Evolutionary conservation across 257 asterid genomes (phyloP).

Genomic region (Leptodermis oblonga): DNA sequence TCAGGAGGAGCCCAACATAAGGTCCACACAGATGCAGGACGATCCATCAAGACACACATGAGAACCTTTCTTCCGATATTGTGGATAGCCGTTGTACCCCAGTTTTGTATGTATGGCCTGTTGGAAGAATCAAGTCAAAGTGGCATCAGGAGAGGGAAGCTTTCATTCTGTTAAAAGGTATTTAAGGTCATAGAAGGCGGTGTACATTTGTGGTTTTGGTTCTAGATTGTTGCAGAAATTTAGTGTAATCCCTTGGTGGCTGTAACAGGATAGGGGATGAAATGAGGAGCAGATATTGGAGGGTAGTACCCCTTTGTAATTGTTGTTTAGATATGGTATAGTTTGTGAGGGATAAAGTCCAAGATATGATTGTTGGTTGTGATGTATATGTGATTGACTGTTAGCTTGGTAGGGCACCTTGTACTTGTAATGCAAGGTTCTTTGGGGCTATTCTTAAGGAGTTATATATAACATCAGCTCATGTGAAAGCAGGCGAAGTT

Average conservation of each 20-base stretch:
- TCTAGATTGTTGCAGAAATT: neutral
- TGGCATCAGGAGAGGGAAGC: neutral
- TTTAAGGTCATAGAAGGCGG: neutral
- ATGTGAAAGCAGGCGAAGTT: neutral
- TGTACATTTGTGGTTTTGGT: neutral
- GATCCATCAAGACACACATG: slow-evolving; percentile 74
- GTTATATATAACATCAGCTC: neutral
- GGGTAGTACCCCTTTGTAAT: neutral
- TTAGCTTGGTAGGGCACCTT: neutral
- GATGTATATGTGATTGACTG: neutral
- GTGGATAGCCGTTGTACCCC: slow-evolving; percentile 11
- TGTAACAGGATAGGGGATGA: slow-evolving; percentile 1
- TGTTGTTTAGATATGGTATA: slow-evolving; percentile 6
- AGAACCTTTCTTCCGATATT: slow-evolving; percentile 25
- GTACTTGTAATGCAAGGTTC: neutral
- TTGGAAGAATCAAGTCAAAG: neutral
- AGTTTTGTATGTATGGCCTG: slow-evolving; percentile 2
- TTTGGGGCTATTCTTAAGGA: neutral
- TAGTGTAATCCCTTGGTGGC: neutral
- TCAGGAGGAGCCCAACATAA: slow-evolving; percentile 79
- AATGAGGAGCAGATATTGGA: neutral
- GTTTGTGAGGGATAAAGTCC: neutral
- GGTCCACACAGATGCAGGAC: slow-evolving; percentile 80
- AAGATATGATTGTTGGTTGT: neutral
- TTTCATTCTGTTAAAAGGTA: neutral